phyloP scores from a whole-genome alignment of 495 filamentous ascomycete genomes.

The Penicillium bialowiezense region DNA sequence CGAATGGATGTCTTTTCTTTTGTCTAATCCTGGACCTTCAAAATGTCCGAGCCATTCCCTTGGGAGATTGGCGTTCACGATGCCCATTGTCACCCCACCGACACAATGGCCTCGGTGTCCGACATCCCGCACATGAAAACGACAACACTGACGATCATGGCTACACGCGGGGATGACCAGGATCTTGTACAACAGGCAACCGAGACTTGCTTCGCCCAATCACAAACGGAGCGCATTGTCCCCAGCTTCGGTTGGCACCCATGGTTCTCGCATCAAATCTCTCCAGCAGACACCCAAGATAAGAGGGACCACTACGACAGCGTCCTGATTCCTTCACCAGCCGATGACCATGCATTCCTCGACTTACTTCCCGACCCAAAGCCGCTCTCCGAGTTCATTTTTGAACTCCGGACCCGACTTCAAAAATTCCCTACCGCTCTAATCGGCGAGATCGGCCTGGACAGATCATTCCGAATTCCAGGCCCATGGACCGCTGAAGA shows the following conservation, averaged over 20 bases:
- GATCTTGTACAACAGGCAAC: constrained; percentile 73
- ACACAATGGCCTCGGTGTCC: constrained; percentile 74
- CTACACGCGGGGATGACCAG: constrained; percentile 84
- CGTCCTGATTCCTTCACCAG: constrained; percentile 56
- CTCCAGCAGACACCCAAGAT: constrained; percentile 39
- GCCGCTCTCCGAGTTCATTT: constrained; percentile 63
- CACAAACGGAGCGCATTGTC: constrained; percentile 45
- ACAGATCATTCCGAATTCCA: constrained; percentile 82
- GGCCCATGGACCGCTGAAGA: constrained; percentile 55
- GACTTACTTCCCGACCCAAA: constrained; percentile 66
- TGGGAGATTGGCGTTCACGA: constrained; percentile 87
- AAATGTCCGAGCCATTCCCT: constrained; percentile 55
- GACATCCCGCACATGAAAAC: constrained; percentile 75
- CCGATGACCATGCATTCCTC: constrained; percentile 59
- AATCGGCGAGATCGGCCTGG: constrained; percentile 86
- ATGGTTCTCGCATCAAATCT: constrained; percentile 92
- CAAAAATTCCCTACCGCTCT: constrained; percentile 63
- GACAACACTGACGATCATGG: constrained; percentile 78
- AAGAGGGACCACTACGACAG: constrained; percentile 66
- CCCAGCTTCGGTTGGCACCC: constrained; percentile 98
- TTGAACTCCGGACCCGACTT: constrained; percentile 62
- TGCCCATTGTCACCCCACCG: constrained; percentile 97
- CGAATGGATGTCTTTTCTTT: neutral
- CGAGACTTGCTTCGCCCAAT: neutral
- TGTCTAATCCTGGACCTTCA: no score